These are phyloP conservation scores for Lichtheimia ramosa DNA, from an alignment of 371 early-diverging fungal genomes.

Conservation along the genomic window DNA sequence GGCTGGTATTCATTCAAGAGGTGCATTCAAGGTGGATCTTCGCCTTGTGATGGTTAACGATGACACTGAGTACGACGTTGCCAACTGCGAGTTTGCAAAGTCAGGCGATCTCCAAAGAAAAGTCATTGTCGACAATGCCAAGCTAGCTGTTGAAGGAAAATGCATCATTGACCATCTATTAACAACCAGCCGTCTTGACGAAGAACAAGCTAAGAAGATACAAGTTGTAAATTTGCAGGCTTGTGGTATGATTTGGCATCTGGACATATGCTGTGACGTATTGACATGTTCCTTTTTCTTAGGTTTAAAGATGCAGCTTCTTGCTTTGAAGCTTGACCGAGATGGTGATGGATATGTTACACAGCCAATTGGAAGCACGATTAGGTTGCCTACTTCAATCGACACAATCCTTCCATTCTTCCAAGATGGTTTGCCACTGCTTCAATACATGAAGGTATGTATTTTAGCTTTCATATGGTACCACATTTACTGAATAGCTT, in stretches of 20 bases:
- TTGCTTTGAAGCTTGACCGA: background rate
- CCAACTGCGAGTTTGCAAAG: conserved; percentile 2
- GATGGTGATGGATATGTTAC: background rate
- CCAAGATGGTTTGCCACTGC: background rate
- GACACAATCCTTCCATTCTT: background rate
- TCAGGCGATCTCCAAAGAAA: background rate
- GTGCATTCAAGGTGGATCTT: conserved; percentile 1
- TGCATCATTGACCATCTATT: background rate
- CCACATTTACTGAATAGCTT: too few relatives aligned
- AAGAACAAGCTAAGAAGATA: background rate
- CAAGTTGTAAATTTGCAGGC: background rate
- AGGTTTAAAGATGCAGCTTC: background rate
- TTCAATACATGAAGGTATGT: background rate
- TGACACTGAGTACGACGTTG: background rate
- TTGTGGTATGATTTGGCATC: background rate
- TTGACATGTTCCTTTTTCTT: background rate
- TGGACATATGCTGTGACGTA: background rate
- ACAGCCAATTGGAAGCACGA: background rate
- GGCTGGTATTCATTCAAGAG: background rate
- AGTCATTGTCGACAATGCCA: background rate
- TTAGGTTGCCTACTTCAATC: background rate
- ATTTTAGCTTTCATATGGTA: too few relatives aligned
- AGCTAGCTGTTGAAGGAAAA: background rate
- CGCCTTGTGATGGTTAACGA: background rate
- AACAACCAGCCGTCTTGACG: background rate